Percentiles rank a stretch among this genome's conserved stretches.
Evolutionary conservation across 768 basidiomycete genomes (phyloP).

Genomic region (Agrocybe pediades): DNA sequence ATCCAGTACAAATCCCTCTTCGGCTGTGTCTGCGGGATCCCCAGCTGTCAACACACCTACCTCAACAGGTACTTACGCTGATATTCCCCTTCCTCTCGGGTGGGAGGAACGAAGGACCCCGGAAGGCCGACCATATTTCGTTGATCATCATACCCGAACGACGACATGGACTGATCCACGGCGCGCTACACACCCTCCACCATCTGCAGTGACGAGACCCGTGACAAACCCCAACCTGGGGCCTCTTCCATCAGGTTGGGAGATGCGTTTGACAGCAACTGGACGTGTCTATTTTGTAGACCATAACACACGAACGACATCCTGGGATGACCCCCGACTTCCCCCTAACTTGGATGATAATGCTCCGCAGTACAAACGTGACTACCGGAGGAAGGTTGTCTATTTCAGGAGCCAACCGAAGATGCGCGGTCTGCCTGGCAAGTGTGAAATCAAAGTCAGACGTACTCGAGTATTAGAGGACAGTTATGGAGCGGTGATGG

Average conservation of each 20-base stretch:
- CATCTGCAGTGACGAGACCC: slow-evolving; percentile 48
- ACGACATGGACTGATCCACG: slow-evolving; percentile 94
- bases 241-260: slow-evolving; percentile 89
- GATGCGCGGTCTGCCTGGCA: slow-evolving; percentile 74
- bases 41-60: slow-evolving; percentile 23
- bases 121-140: slow-evolving; percentile 75
- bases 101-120: slow-evolving; percentile 93
- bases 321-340: slow-evolving; percentile 92
- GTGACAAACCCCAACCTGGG: slow-evolving; percentile 67
- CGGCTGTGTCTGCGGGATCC: slow-evolving; percentile 20
- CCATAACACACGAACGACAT: slow-evolving; percentile 86
- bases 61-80: slow-evolving; percentile 47
- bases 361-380: slow-evolving; percentile 94
- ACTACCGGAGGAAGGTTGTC: slow-evolving; percentile 88
- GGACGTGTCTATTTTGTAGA: slow-evolving; percentile 91
- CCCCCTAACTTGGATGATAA: slow-evolving; percentile 82
- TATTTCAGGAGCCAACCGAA: slow-evolving; percentile 92
- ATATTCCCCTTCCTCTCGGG: slow-evolving; percentile 79
- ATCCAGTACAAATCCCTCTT: slow-evolving; percentile 24
- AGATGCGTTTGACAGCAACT: slow-evolving; percentile 89
- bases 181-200: slow-evolving; percentile 49
- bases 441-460: slow-evolving; percentile 85
- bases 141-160: slow-evolving; percentile 78
- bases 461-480: slow-evolving; percentile 85
- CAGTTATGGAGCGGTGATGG: slow-evolving; percentile 85